phyloP scores from a whole-genome alignment of 139 green algal genomes.

The Raphidocelis subcapitata region DNA sequence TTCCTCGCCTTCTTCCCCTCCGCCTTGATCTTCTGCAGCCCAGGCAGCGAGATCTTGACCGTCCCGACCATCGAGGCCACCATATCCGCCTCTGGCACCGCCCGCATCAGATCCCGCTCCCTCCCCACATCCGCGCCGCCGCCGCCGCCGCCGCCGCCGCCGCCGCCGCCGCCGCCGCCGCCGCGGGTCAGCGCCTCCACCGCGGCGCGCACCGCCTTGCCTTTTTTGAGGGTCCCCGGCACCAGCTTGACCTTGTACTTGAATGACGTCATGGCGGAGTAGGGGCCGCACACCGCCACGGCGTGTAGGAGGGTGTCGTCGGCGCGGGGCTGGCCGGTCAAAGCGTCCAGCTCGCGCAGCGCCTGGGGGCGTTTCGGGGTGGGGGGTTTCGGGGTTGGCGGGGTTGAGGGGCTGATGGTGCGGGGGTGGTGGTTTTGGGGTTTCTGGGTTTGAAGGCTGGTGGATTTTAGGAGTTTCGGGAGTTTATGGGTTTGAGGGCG shows the following conservation, averaged over 20 bases:
- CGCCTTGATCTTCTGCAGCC: constrained; percentile 80
- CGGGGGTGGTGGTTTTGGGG: too few relatives aligned
- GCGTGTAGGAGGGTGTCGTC: constrained; percentile 88
- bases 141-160: constrained; percentile 36
- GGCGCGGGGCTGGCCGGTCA: constrained; percentile 73
- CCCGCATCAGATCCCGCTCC: constrained; percentile 66
- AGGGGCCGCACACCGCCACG: constrained; percentile 90
- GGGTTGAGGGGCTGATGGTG: neutral
- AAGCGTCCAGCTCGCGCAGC: constrained; percentile 49
- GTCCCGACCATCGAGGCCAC: constrained; percentile 88
- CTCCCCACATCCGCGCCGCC: too few relatives aligned
- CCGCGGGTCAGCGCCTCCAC: constrained; percentile 70
- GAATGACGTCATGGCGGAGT: constrained; percentile 65
- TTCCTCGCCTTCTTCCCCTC: constrained; percentile 57
- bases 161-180: constrained; percentile 30
- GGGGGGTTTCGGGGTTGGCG: neutral
- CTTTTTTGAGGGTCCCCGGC: constrained; percentile 87
- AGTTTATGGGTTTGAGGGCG: too few relatives aligned
- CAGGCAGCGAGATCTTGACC: constrained; percentile 87
- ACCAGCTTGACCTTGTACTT: constrained; percentile 82
- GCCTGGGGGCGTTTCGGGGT: neutral
- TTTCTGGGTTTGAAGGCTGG: too few relatives aligned
- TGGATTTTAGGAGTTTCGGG: too few relatives aligned
- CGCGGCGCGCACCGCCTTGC: constrained; percentile 79
- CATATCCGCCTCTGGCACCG: constrained; percentile 80